A percentile compares a stretch with the other conserved stretches of the same genome.
Evolutionary conservation across 495 filamentous ascomycete species (phyloP).

Genomic region (Penicillium cosmopolitanum): DNA sequence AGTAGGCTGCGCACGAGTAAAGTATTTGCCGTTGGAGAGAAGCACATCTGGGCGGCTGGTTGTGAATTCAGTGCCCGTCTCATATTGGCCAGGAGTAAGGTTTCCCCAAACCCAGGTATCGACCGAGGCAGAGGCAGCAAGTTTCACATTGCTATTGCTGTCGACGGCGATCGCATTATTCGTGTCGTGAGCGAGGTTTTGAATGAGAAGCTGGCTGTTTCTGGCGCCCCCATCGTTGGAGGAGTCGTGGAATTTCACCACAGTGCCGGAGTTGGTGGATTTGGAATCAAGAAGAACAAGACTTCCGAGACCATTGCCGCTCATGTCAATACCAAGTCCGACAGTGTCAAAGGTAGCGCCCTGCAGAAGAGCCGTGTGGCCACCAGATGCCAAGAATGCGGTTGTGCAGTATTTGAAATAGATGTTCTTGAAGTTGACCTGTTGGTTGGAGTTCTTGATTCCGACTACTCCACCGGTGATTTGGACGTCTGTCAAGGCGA

Average conservation of each 20-base stretch:
- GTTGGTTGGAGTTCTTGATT: constrained; percentile 50
- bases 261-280: constrained; percentile 54
- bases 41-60: constrained; percentile 27
- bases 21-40: constrained; percentile 28
- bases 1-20: constrained; percentile 39
- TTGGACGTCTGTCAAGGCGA: constrained; percentile 45
- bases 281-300: constrained; percentile 47
- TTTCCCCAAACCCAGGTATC: constrained; percentile 46
- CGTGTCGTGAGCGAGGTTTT: constrained; percentile 33
- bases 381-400: constrained; percentile 34
- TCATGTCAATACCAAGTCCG: constrained; percentile 35
- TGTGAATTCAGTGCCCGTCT: constrained; percentile 22
- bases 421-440: constrained; percentile 52
- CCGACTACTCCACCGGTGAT: constrained; percentile 54
- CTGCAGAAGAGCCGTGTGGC: constrained; percentile 43
- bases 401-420: constrained; percentile 44
- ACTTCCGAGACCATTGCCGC: constrained; percentile 51
- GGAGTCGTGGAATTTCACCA: constrained; percentile 47
- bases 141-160: constrained; percentile 41
- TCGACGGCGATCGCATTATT: constrained; percentile 31
- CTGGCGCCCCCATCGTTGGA: constrained; percentile 33
- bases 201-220: constrained; percentile 38
- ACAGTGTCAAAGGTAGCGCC: constrained; percentile 34
- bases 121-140: constrained; percentile 48
- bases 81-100: constrained; percentile 33